These are phyloP conservation scores for Drechslerella stenobrocha DNA, from an alignment of 2,329 filamentous ascomycete genomes.

Conservation along the genomic window DNA sequence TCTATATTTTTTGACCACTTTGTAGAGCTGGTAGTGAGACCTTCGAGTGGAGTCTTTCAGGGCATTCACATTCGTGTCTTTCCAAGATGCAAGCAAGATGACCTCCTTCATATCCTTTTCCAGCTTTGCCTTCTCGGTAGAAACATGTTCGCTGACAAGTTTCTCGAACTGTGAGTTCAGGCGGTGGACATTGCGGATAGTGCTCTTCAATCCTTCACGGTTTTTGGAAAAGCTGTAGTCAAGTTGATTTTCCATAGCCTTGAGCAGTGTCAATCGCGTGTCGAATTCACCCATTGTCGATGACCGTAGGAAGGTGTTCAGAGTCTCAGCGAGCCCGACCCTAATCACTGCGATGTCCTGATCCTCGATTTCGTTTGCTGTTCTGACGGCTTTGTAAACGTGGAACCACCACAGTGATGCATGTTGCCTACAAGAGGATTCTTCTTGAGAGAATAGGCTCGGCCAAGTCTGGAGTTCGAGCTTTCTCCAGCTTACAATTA, in stretches of 20 bases:
- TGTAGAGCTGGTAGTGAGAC: conserved; percentile 90
- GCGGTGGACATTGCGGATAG: conserved; percentile 19
- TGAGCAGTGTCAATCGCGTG: conserved; percentile 71
- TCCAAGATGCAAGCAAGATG: conserved; percentile 94
- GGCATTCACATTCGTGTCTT: conserved; percentile 91
- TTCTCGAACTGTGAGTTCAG: conserved; percentile 35
- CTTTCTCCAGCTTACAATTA: conserved; percentile 85
- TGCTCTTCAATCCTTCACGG: conserved; percentile 14
- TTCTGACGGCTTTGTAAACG: conserved; percentile 86
- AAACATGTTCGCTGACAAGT: conserved; percentile 7
- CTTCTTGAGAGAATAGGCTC: conserved; percentile 81
- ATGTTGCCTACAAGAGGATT: conserved; percentile 72
- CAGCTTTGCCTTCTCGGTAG: conserved; percentile 68
- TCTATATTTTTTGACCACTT: conserved; percentile 86
- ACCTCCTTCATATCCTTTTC: conserved; percentile 93
- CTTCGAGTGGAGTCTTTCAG: conserved; percentile 84
- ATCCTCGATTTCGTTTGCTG: conserved; percentile 63
- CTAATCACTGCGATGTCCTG: conserved; percentile 66
- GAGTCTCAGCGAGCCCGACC: conserved; percentile 71
- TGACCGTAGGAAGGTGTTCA: conserved; percentile 76
- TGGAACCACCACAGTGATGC: conserved; percentile 95
- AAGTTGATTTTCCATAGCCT: conserved; percentile 25
- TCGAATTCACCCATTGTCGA: conserved; percentile 81
- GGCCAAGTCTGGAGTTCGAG: conserved; percentile 92
- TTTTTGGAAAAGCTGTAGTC: conserved; percentile 14